phyloP scores from a whole-genome alignment of 1,139 yeast species.

The Hyphopichia burtonii region DNA sequence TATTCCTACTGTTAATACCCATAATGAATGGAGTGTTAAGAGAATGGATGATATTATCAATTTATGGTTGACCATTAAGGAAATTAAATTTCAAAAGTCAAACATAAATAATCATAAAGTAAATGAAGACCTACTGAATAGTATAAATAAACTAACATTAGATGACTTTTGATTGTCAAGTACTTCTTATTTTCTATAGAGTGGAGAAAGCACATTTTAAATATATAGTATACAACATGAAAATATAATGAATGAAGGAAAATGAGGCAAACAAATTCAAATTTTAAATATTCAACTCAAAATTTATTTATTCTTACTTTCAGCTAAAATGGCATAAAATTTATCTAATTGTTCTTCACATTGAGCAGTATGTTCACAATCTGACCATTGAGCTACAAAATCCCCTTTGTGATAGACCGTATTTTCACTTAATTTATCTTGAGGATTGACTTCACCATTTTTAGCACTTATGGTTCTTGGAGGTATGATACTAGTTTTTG shows the following conservation, averaged over 20 bases:
- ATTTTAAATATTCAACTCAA: no score
- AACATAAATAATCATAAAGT: neutral
- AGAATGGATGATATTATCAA: slow-evolving; percentile 48
- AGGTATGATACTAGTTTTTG: slow-evolving; percentile 74
- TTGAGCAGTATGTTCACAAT: slow-evolving; percentile 44
- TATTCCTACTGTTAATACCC: slow-evolving; percentile 78
- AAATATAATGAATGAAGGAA: neutral
- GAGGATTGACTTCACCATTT: slow-evolving; percentile 28
- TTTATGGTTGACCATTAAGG: slow-evolving; percentile 38
- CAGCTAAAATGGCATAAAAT: slow-evolving; percentile 24
- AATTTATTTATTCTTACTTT: slow-evolving; percentile 6
- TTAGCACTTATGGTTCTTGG: slow-evolving; percentile 39
- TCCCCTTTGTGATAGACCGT: slow-evolving; percentile 59
- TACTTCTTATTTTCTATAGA: neutral
- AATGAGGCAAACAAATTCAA: no score
- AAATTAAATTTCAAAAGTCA: slow-evolving; percentile 10
- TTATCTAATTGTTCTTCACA: slow-evolving; percentile 52
- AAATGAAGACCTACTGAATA: neutral
- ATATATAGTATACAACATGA: neutral
- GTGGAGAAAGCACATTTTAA: neutral
- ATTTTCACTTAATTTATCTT: neutral
- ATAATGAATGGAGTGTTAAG: slow-evolving; percentile 29
- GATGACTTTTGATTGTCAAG: slow-evolving; percentile 1
- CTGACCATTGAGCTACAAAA: slow-evolving; percentile 59
- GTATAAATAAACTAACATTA: neutral